A percentile compares a stretch with the other conserved stretches of the same genome.
Evolutionary conservation across 257 asterid genomes (phyloP).

Genomic region (Dorcoceras hygrometricum): DNA sequence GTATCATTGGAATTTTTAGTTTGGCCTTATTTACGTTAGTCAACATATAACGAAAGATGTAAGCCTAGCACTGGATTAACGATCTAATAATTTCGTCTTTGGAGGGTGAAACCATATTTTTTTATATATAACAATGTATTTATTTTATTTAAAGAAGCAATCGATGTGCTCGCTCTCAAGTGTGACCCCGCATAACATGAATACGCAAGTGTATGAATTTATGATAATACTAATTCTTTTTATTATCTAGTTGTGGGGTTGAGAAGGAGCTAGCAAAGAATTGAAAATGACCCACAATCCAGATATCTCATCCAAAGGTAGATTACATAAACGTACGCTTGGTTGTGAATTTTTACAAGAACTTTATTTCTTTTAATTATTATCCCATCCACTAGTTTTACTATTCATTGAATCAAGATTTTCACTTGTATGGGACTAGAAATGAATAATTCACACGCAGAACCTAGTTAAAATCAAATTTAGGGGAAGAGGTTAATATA

Average conservation of each 20-base stretch:
- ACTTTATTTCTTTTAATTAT: conserved; percentile 4
- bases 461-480: too few species aligned
- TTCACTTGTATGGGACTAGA: neutral
- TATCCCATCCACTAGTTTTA: conserved; percentile 40
- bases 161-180: too few species aligned
- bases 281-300: conserved; percentile 46
- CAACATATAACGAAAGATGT: too few species aligned
- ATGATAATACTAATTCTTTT: conserved; percentile 18
- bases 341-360: conserved; percentile 45
- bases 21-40: too few species aligned
- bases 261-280: conserved; percentile 36
- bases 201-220: conserved; percentile 14
- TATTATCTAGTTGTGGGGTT: conserved; percentile 49
- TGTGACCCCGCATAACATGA: conserved; percentile 28
- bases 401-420: neutral
- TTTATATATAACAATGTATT: too few species aligned
- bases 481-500: too few species aligned
- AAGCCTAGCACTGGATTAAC: too few species aligned
- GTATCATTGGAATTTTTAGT: too few species aligned
- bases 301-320: conserved; percentile 43
- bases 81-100: too few species aligned
- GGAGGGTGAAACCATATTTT: too few species aligned
- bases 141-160: too few species aligned
- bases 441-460: neutral
- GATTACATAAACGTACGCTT: conserved; percentile 36